Evolutionary conservation across 176 grass and related monocot species (phyloP), one percentile per base, ranked within the genome.

Genomic region (Typha latifolia): DNA sequence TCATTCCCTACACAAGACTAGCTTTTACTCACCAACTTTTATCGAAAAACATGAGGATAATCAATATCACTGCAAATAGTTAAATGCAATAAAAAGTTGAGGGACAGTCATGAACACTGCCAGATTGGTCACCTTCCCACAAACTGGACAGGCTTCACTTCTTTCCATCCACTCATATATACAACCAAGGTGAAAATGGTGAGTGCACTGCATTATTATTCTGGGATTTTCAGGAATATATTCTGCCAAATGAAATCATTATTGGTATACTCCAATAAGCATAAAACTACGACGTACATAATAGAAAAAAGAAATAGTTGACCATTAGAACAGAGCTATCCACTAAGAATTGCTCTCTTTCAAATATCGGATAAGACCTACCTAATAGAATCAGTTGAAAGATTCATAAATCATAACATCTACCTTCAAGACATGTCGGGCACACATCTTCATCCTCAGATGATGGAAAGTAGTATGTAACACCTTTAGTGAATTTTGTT

Each of bases 91-190:
- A 66, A 69, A 51, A 67, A 12, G 70, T 18, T n/a, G 31, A 27
- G 3, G 19, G 21, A 12, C 52, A 20, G 32, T 64, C 10, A 37
- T 48, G 5, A 43, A 49, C 16, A 51, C 9, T n/a, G 4, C 12
- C 4, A 70, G 63, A 10, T 16, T 65, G 61, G 29, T 75, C 84
- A 96, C 93, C 88, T 96, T 96, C 11, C 93, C 93, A 71, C 93
- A 96, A 55, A 96, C 85, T 67, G 88, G 93, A 69, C 93, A 96
- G 26, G 85, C 82, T 71, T 96, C 85, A 80, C 88, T 96, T 89
- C 88, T 91, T 83, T 96, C 93, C 85, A 96, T 91, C 93, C 93
- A 96, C 75, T 96, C 93, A 18, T 97, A 97, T 75, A 97, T 89
- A 89, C 88, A 97, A 47, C 88, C 78, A 73, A 97, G 88, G 61